phyloP scores from a whole-genome alignment of 345 rosid species.

The Gossypium thurberi region DNA sequence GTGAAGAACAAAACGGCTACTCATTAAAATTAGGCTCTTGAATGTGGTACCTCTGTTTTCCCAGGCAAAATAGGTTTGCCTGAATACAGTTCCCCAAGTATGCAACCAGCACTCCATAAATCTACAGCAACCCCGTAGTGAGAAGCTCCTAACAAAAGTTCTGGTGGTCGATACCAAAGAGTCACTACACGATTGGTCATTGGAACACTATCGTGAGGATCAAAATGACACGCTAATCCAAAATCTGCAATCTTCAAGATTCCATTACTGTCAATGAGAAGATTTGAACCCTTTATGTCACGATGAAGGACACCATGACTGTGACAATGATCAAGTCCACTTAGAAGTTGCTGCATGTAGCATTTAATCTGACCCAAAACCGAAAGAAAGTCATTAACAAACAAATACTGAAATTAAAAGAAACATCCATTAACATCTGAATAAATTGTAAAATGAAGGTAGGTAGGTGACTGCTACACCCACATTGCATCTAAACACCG shows the following conservation, averaged over 20 bases:
- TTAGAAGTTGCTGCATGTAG: slow-evolving; percentile 89
- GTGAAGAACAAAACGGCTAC: not conserved
- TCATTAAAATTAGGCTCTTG: not conserved
- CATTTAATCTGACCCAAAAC: slow-evolving; percentile 62
- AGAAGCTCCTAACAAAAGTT: slow-evolving; percentile 87
- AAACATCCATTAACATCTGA: not conserved
- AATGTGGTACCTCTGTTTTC: slow-evolving; percentile 70
- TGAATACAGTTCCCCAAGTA: slow-evolving; percentile 73
- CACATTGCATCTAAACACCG: not conserved
- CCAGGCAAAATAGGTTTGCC: slow-evolving; percentile 92
- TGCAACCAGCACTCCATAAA: slow-evolving; percentile 96
- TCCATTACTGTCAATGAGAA: slow-evolving; percentile 75
- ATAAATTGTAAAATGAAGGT: not conserved
- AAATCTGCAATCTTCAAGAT: slow-evolving; percentile 91
- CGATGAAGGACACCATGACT: slow-evolving; percentile 77
- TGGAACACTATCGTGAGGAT: slow-evolving; percentile 47
- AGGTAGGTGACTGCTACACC: not conserved
- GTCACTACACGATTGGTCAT: slow-evolving; percentile 96
- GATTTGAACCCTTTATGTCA: slow-evolving; percentile 96
- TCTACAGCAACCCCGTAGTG: slow-evolving; percentile 79
- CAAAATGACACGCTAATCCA: slow-evolving; percentile 72
- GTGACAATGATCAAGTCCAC: slow-evolving; percentile 93
- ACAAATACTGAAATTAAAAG: not conserved
- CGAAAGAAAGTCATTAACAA: not conserved
- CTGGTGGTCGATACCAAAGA: slow-evolving; percentile 97